Evolutionary conservation across 2,329 filamentous ascomycete species (phyloP), one percentile per base, ranked within the genome.

Genomic region (Cladosporium halotolerans): DNA sequence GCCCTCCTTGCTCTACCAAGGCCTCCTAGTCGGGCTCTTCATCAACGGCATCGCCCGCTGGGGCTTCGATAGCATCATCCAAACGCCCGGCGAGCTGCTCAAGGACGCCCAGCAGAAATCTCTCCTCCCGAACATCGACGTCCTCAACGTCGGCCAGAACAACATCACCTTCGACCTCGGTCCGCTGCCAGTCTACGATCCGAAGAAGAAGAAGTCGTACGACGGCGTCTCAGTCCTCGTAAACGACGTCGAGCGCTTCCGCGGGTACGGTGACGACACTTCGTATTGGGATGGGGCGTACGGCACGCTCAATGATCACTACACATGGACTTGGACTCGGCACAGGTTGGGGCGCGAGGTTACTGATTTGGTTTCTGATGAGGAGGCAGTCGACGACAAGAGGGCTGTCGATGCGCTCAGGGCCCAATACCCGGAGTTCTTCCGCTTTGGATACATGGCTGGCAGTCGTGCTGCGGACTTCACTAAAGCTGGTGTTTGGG

Each of bases 1-100:
- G 0, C 87, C 89, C 0, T 85, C 85, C 0, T 76, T 97, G 8
- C 70, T 96, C 2, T 97, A 93, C 65, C 92, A 97, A 69, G 93
- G 93, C 9, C 75, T 99, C 1, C 76, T 99, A 0, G 74, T 97
- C 7, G 93, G 93, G 0, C 79, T 97, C 0, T 97, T 96, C 69
- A 85, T 96, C 72, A 96, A 96, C 67, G 92, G 93, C 49, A 83
- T 95, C 55, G 92, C 91, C 3, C 81, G 92, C 41, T 97, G 93
- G 93, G 91, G 91, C 0, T 99, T 95, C 68, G 91, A 89, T 57
- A 80, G 86, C 1, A 82, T 99, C 44, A 79, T 99, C 13, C 85
- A 99, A 71, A 97, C 93, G 0, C 82, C 88, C 0, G 78, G 71
- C 0, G 83, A 84, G 1, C 72, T 99, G 19, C 83, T 83, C 51